Percentiles rank a stretch among this genome's conserved stretches.
These are phyloP conservation scores for Penicillium mononematosum DNA, from an alignment of 495 filamentous ascomycete genomes.

Conservation along the genomic window DNA sequence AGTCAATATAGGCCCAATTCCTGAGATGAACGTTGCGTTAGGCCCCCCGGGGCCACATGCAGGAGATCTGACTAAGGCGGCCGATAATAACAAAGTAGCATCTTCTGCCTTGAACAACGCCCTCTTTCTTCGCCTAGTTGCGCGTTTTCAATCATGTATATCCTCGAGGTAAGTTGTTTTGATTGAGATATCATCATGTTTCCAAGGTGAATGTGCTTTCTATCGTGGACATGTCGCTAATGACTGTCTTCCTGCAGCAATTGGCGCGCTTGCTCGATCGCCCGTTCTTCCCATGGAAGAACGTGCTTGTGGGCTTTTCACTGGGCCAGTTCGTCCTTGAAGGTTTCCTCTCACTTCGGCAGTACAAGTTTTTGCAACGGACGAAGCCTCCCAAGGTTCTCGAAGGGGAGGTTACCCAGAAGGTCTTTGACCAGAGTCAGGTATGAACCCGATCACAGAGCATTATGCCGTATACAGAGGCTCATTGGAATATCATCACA, in stretches of 20 bases:
- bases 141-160: conserved; percentile 38
- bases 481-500: conserved; percentile 26
- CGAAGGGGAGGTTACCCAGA: conserved; percentile 78
- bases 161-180: conserved; percentile 39
- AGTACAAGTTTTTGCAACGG: conserved; percentile 79
- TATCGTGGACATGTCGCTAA: conserved; percentile 11
- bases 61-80: conserved; percentile 31
- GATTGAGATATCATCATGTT: conserved; percentile 8
- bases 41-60: background rate
- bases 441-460: conserved; percentile 35
- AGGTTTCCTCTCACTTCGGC: conserved; percentile 76
- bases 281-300: conserved; percentile 96
- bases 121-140: conserved; percentile 23
- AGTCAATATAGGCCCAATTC: background rate
- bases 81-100: conserved; percentile 33
- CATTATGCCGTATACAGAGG: conserved; percentile 5
- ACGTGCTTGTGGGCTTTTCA: conserved; percentile 88
- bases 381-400: conserved; percentile 81
- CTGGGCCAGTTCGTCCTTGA: conserved; percentile 86
- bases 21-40: background rate
- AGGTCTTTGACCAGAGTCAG: conserved; percentile 93
- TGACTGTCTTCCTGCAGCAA: conserved; percentile 54
- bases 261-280: conserved; percentile 84
- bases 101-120: conserved; percentile 18
- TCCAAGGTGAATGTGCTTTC: background rate